Conservation (phyloP, 768 basidiomycete genomes). For the Cystoderma amianthinum region DNA sequence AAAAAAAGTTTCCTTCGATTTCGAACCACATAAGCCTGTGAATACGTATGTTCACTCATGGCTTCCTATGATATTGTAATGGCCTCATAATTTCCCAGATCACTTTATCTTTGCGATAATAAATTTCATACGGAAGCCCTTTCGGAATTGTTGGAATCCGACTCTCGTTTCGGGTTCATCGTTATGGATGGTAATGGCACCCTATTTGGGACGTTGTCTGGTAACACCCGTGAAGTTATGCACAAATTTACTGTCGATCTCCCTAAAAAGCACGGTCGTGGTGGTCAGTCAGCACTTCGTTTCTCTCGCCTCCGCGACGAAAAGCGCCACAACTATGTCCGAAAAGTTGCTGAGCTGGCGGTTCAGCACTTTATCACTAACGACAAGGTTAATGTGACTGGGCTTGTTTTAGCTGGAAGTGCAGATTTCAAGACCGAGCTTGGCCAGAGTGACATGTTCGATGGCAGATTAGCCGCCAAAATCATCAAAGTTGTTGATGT, state of each 20-base stretch:
- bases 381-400: constrained; percentile 98
- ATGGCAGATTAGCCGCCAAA: constrained; percentile 80
- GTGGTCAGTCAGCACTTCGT: constrained; percentile 99
- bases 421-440: constrained; percentile 99
- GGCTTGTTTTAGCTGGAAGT: constrained; percentile 91
- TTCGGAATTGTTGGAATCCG: constrained; percentile 93
- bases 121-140: constrained; percentile 99
- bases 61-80: not conserved
- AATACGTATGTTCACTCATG: constrained; percentile 78
- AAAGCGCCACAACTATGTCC: constrained; percentile 99
- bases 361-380: constrained; percentile 97
- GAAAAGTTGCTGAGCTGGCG: constrained; percentile 95
- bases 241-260: constrained; percentile 99
- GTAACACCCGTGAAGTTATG: constrained; percentile 94
- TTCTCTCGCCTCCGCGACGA: constrained; percentile 99
- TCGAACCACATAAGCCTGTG: constrained; percentile 98
- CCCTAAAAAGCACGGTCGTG: constrained; percentile 99
- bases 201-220: constrained; percentile 91
- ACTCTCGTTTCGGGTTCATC: constrained; percentile 97
- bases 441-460: constrained; percentile 94
- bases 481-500: constrained; percentile 98
- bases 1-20: constrained; percentile 98
- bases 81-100: constrained; percentile 36
- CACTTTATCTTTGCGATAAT: constrained; percentile 98
- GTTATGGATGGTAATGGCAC: constrained; percentile 99